phyloP scores from a whole-genome alignment of 2,329 filamentous ascomycete species.

The Colletotrichum sp. region DNA sequence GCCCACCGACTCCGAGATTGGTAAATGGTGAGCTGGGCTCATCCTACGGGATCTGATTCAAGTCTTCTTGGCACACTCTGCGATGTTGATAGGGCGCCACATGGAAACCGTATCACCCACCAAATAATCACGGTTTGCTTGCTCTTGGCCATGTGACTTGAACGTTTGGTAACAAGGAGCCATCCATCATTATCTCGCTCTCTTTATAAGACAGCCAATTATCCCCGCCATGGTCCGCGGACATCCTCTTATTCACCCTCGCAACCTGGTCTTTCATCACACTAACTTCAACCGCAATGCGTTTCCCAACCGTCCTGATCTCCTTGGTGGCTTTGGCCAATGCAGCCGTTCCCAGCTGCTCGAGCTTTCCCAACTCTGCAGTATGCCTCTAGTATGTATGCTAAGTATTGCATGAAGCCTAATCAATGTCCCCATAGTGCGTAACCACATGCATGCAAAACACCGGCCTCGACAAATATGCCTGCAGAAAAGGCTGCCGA shows the following conservation, averaged over 20 bases:
- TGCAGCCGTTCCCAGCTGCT: not conserved
- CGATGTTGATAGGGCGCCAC: not conserved
- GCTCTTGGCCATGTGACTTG: not conserved
- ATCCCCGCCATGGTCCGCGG: accelerated
- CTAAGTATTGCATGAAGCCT: not conserved
- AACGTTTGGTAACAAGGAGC: not conserved
- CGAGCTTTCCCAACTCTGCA: not conserved
- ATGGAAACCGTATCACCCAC: not conserved
- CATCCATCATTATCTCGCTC: not conserved
- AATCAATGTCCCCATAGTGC: not conserved
- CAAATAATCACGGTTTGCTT: not conserved
- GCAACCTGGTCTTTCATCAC: accelerated
- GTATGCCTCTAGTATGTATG: accelerated
- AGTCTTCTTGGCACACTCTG: not conserved
- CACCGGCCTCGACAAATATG: not conserved
- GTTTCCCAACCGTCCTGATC: not conserved
- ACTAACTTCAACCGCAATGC: not conserved
- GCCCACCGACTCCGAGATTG: not conserved
- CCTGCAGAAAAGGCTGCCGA: accelerated
- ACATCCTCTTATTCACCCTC: not conserved
- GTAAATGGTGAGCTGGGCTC: not conserved
- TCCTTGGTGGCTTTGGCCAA: not conserved
- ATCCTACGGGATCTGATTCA: not conserved
- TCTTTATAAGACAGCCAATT: not conserved
- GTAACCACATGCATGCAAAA: not conserved